Base-by-base conservation (phyloP, 306 rosid species). In the Cucurbita argyrosperma region DNA sequence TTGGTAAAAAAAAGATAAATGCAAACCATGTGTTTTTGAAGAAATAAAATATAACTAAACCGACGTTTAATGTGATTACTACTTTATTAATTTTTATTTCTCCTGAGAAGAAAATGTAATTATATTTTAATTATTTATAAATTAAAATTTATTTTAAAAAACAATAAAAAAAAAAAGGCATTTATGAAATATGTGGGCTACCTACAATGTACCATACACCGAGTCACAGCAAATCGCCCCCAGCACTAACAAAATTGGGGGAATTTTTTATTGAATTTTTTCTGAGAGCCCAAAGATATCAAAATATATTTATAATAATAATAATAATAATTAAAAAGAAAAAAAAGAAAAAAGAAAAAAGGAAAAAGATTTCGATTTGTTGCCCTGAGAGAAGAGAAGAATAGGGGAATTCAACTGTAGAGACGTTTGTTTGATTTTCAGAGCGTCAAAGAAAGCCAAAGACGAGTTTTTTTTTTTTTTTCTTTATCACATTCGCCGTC, bases 191-290 rank as follows among this genome's bases (percentile, higher is more conserved):
- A 70, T 16, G 74, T 70, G 58, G 74, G 6, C 60, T 30, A 50
- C 60, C 74, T 70, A 70, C 60, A 70, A 8, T 16, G 59, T 70
- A 70, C 59, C 59, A 16, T 70, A 70, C 74, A 50, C 74, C 74
- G 21, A 30, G 74, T 70, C 60, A 50, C 60, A 70, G 60, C 59
- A 51, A 70, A 70, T 49, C 74, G 6, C 14, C 58, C 59, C 73
- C 26, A 0, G 15, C 59, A 49, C 45, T 59, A 7, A 49, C 6
- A 50, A 49, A 69, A 49, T 70, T 64, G 4, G 35, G 10, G 52
- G 14, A 65, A 40, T 66, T 66, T 26, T 23, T 45, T 11, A 19
- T n/a, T 40, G 7, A 8, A 19, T 45, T 46, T 30, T 30, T 26
- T 47, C 57, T 68, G 74, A 49, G 57, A 47, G 1, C 8, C 42